Percentiles rank a stretch among this genome's conserved stretches.
Conservation (phyloP, 129 eudicot genomes). For the Logfia minima region DNA sequence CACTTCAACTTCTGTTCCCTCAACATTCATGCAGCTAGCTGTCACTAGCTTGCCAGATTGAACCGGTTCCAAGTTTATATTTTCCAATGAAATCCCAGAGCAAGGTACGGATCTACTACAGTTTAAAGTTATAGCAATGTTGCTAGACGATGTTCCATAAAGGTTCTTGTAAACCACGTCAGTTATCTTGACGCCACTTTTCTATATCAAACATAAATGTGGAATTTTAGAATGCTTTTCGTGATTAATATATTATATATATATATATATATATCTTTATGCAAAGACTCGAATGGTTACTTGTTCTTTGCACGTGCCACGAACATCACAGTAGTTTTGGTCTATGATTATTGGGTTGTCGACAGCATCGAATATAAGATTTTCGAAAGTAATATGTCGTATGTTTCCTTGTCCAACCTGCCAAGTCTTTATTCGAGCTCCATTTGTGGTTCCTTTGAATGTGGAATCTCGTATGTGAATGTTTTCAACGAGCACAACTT, state of each 20-base stretch:
- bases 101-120: slow-evolving; percentile 64
- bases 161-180: slow-evolving; percentile 51
- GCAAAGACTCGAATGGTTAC: slow-evolving; percentile 12
- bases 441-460: slow-evolving; percentile 64
- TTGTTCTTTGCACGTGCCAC: slow-evolving; percentile 41
- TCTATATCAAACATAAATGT: slow-evolving; percentile 31
- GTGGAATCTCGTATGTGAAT: slow-evolving; percentile 42
- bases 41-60: slow-evolving; percentile 35
- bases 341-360: slow-evolving; percentile 74
- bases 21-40: slow-evolving; percentile 50
- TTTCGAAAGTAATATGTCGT: slow-evolving; percentile 44
- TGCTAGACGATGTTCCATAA: slow-evolving; percentile 50
- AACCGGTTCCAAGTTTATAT: slow-evolving; percentile 31
- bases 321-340: slow-evolving; percentile 56
- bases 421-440: slow-evolving; percentile 93
- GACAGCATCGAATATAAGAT: slow-evolving; percentile 43
- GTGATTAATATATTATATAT: background rate
- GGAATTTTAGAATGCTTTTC: background rate
- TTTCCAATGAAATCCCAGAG: slow-evolving; percentile 42
- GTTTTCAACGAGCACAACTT: slow-evolving; percentile 46
- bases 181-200: slow-evolving; percentile 62
- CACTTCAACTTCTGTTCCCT: slow-evolving; percentile 46
- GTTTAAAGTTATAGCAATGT: slow-evolving; percentile 49
- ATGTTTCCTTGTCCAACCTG: slow-evolving; percentile 65
- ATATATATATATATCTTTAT: background rate